Evolutionary conservation across 805 yeast genomes (phyloP).

Genomic region (Candida coquimbonensis): DNA sequence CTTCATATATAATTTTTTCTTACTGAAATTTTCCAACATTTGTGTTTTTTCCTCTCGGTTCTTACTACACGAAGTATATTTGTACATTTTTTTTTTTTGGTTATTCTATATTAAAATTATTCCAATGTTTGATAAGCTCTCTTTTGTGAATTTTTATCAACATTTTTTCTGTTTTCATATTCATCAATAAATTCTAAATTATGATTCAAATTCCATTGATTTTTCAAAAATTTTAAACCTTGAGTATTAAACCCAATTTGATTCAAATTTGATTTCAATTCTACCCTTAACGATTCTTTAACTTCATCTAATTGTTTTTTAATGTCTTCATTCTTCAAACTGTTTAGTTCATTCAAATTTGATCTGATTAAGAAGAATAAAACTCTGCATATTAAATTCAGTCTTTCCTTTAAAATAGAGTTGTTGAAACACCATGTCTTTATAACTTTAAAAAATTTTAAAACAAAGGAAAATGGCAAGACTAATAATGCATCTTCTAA

Average conservation of each 20-base stretch:
- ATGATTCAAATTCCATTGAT: constrained; percentile 76
- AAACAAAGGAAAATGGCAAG: constrained; percentile 79
- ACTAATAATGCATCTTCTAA: constrained; percentile 90
- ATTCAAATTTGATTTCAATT: constrained; percentile 43
- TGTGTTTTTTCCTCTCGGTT: too few relatives aligned
- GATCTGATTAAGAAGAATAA: constrained; percentile 66
- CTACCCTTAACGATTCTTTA: constrained; percentile 51
- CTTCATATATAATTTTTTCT: too few relatives aligned
- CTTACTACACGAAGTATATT: background rate
- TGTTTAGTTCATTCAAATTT: constrained; percentile 73
- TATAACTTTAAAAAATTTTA: constrained; percentile 64
- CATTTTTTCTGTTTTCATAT: constrained; percentile 44
- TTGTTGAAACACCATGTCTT: constrained; percentile 61
- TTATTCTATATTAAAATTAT: background rate
- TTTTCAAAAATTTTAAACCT: constrained; percentile 67
- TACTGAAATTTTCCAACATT: too few relatives aligned
- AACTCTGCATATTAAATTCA: constrained; percentile 65
- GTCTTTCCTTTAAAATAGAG: constrained; percentile 39
- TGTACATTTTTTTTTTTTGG: background rate
- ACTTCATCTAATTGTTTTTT: constrained; percentile 60
- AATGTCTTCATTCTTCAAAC: constrained; percentile 56
- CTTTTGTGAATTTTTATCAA: constrained; percentile 55
- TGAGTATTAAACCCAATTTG: constrained; percentile 80
- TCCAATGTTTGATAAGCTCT: constrained; percentile 57
- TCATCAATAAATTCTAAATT: constrained; percentile 68